These are phyloP conservation scores for Diaporthe citrichinensis DNA, from an alignment of 2,329 filamentous ascomycete genomes.

Conservation along the genomic window DNA sequence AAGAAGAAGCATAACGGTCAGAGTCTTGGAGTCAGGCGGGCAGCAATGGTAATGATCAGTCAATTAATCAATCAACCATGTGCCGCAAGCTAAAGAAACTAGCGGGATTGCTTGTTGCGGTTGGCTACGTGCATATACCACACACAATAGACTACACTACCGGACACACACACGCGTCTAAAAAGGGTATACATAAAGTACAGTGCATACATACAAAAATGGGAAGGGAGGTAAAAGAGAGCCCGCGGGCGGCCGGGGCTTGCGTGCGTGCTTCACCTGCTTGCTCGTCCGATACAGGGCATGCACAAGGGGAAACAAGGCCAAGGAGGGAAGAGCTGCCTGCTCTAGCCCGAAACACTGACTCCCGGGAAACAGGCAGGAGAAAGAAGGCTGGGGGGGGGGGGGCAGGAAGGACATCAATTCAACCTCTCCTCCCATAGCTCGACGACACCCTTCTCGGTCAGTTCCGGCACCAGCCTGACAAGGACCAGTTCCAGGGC, in stretches of 20 bases:
- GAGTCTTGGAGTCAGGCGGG: background rate
- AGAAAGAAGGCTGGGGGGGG: background rate
- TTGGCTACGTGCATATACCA: conserved; percentile 23
- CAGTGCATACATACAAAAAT: conserved; percentile 6
- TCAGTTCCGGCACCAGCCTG: conserved; percentile 86
- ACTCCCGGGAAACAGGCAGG: background rate
- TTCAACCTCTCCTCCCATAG: conserved; percentile 80
- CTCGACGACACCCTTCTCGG: conserved; percentile 78
- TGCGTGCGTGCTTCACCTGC: background rate
- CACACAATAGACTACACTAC: background rate
- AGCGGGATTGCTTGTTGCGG: background rate
- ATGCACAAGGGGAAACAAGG: background rate
- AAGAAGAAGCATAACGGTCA: background rate
- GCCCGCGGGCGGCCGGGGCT: conserved; percentile 17
- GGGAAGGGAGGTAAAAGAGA: background rate
- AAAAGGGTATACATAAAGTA: background rate
- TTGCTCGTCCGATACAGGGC: background rate
- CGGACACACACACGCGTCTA: background rate
- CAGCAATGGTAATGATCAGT: background rate
- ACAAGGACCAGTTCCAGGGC: conserved; percentile 87
- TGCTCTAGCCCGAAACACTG: conserved; percentile 18
- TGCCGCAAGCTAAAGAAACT: background rate
- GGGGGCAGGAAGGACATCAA: conserved; percentile 37
- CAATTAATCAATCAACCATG: conserved; percentile 7
- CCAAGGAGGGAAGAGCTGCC: background rate